These are phyloP conservation scores for Henningerozyma blattae DNA, from an alignment of 805 yeast species.

Conservation along the genomic window DNA sequence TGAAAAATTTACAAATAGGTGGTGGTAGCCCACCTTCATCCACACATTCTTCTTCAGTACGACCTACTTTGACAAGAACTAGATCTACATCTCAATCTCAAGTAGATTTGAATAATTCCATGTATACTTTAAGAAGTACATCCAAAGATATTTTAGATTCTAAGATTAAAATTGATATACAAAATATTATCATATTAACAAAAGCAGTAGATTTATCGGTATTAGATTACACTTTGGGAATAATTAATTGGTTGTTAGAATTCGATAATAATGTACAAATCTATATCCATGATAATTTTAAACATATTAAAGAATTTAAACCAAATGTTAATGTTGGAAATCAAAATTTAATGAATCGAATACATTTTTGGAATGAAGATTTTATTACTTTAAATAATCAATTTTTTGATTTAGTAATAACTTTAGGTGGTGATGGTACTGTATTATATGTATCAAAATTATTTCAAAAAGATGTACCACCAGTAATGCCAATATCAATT, in stretches of 20 bases:
- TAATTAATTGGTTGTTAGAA: constrained; percentile 23
- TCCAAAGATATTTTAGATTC: constrained; percentile 50
- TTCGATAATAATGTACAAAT: constrained; percentile 33
- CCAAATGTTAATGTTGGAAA: constrained; percentile 39
- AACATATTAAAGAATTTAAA: constrained; percentile 49
- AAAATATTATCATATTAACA: constrained; percentile 66
- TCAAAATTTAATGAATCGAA: too few relatives aligned
- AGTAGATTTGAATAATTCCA: neutral
- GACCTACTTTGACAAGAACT: too few relatives aligned
- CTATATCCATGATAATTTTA: constrained; percentile 62
- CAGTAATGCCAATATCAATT: constrained; percentile 72
- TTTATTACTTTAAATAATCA: constrained; percentile 31
- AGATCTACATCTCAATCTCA: neutral
- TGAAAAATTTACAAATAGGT: too few relatives aligned
- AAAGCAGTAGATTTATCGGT: constrained; percentile 40
- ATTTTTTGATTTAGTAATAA: constrained; percentile 60
- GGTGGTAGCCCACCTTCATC: too few relatives aligned
- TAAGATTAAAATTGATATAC: constrained; percentile 53
- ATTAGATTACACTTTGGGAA: too few relatives aligned
- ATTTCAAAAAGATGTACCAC: constrained; percentile 78
- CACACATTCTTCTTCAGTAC: too few relatives aligned
- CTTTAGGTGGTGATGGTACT: constrained; percentile 95
- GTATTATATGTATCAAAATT: constrained; percentile 76
- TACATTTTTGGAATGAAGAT: constrained; percentile 55
- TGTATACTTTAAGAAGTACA: neutral